Evolutionary conservation across 805 yeast species (phyloP).

Genomic region (Candida oleophila): DNA sequence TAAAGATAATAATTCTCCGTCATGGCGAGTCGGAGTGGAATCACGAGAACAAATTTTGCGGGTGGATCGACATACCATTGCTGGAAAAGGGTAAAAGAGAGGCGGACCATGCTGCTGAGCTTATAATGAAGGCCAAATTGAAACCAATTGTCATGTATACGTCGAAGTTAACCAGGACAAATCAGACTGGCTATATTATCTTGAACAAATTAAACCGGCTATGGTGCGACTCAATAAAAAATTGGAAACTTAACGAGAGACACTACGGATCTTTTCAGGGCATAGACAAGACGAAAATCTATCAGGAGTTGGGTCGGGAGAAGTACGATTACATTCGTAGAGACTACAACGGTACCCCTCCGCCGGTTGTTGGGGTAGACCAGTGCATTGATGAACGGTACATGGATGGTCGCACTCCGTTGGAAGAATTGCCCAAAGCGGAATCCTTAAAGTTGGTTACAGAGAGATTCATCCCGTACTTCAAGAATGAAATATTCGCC

Average conservation of each 20-base stretch:
- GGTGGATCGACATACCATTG: conserved; percentile 46
- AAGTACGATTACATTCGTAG: conserved; percentile 39
- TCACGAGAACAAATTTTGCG: conserved; percentile 43
- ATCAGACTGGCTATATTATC: conserved; percentile 41
- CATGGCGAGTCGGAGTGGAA: conserved; percentile 47
- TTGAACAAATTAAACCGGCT: conserved; percentile 28
- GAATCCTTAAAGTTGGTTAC: conserved; percentile 40
- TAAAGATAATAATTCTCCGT: conserved; percentile 38
- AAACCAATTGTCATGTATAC: conserved; percentile 37
- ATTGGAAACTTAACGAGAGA: conserved; percentile 44
- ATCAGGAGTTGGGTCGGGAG: conserved; percentile 33
- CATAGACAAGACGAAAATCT: conserved; percentile 35
- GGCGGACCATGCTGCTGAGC: conserved; percentile 38
- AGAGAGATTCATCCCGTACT: conserved; percentile 39
- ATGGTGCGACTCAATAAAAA: conserved; percentile 38
- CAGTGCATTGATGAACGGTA: conserved; percentile 37
- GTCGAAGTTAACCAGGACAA: conserved; percentile 38
- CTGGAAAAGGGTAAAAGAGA: conserved; percentile 36
- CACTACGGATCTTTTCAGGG: conserved; percentile 47
- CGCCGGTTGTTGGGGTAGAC: conserved; percentile 25
- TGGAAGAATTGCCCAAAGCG: conserved; percentile 30
- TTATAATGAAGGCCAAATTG: conserved; percentile 26
- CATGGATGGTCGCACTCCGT: conserved; percentile 11
- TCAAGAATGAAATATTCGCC: conserved; percentile 26
- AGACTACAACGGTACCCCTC: conserved; percentile 38